These are phyloP conservation scores for Aphanomyces stellatus DNA, from an alignment of 352 stramenopile genomes.

Conservation along the genomic window DNA sequence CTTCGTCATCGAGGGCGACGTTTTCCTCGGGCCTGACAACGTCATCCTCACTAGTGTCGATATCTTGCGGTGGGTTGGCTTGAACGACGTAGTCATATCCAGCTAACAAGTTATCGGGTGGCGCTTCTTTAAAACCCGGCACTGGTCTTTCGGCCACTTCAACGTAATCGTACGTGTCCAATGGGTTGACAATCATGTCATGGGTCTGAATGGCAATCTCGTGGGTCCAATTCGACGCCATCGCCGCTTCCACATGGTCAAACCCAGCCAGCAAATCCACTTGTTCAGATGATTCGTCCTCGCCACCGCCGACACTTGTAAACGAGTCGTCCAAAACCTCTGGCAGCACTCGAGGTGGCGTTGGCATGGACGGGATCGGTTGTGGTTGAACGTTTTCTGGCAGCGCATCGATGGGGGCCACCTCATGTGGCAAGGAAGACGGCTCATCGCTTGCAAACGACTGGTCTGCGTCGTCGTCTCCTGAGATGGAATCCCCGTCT, in stretches of 20 bases:
- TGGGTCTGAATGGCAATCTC: slow-evolving; percentile 6
- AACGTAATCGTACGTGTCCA: slow-evolving; percentile 11
- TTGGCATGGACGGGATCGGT: too few species aligned
- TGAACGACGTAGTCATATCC: too few species aligned
- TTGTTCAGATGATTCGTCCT: neutral
- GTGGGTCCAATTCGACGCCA: neutral
- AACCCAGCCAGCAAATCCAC: neutral
- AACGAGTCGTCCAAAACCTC: slow-evolving; percentile 18
- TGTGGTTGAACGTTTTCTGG: neutral
- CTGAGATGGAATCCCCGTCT: slow-evolving; percentile 16
- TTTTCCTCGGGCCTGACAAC: too few species aligned
- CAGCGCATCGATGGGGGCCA: neutral
- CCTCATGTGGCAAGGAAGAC: too few species aligned
- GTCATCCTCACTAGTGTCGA: too few species aligned
- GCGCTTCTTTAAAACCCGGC: too few species aligned
- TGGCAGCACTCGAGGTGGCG: too few species aligned
- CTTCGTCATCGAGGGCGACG: too few species aligned
- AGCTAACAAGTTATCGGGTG: neutral
- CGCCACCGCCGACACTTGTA: slow-evolving; percentile 9
- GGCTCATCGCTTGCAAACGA: slow-evolving; percentile 11
- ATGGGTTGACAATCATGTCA: neutral
- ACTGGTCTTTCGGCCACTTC: neutral
- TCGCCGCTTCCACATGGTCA: slow-evolving; percentile 8
- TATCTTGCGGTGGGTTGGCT: too few species aligned
- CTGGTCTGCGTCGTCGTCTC: neutral